phyloP scores from a whole-genome alignment of 345 rosid species.

The Citrus glauca region DNA sequence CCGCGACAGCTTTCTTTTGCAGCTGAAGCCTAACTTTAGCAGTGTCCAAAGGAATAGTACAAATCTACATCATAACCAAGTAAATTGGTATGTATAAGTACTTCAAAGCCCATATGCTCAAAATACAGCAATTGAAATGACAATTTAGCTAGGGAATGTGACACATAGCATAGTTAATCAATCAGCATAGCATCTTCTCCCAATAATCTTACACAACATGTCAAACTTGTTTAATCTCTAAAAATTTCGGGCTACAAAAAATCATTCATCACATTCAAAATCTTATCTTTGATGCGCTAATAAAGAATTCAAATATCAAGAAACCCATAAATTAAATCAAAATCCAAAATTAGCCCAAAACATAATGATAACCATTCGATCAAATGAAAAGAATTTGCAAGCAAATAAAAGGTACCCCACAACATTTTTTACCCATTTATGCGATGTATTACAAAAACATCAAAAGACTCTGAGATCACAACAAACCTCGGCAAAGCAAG shows the following conservation, averaged over 20 bases:
- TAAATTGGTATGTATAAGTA: background rate
- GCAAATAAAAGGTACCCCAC: background rate
- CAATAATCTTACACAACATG: background rate
- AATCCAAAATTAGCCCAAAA: background rate
- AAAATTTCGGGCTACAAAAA: background rate
- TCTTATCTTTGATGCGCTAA: background rate
- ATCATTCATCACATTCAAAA: background rate
- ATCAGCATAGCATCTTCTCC: background rate
- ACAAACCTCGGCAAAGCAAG: slow-evolving; percentile 89
- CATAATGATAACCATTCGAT: background rate
- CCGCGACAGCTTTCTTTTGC: slow-evolving; percentile 62
- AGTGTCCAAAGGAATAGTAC: slow-evolving; percentile 95
- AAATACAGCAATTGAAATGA: background rate
- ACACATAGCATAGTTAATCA: background rate
- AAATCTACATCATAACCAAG: slow-evolving; percentile 46
- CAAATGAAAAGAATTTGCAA: background rate
- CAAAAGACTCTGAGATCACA: background rate
- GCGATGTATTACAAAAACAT: background rate
- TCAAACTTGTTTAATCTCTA: background rate
- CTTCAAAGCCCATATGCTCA: background rate
- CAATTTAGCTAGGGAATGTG: background rate
- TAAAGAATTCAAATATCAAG: background rate
- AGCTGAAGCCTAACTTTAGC: slow-evolving; percentile 99
- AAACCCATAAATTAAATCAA: background rate
- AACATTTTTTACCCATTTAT: background rate